Evolutionary conservation across 2,329 filamentous ascomycete genomes (phyloP).

Genomic region (Huntiella savannae): DNA sequence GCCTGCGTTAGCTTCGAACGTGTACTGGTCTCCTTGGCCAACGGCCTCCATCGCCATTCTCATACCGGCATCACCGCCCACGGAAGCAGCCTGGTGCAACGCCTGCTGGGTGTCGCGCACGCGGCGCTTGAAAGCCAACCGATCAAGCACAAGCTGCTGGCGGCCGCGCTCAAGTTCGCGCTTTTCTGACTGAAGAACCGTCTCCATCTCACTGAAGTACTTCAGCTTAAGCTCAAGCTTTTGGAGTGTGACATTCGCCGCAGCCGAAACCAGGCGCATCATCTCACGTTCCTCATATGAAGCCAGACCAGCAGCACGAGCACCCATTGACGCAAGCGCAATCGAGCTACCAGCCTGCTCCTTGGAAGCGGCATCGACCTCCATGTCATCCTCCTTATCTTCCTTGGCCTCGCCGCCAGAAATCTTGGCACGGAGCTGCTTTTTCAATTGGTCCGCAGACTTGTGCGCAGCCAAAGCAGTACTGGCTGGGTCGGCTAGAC

Average conservation of each 20-base stretch:
- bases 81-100: conserved; percentile 35
- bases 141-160: conserved; percentile 84
- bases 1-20: conserved; percentile 24
- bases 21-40: conserved; percentile 32
- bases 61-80: conserved; percentile 30
- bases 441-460: conserved; percentile 71
- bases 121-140: conserved; percentile 73
- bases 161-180: conserved; percentile 80
- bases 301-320: conserved; percentile 68
- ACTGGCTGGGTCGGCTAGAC: conserved; percentile 73
- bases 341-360: conserved; percentile 44
- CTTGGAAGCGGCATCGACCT: conserved; percentile 28
- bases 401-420: conserved; percentile 38
- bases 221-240: conserved; percentile 91
- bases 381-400: conserved; percentile 32
- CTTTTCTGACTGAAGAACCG: conserved; percentile 76
- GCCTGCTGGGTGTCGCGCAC: conserved; percentile 66
- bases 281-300: conserved; percentile 95
- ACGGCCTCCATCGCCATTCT: conserved; percentile 28
- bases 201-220: conserved; percentile 93
- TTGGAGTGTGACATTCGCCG: conserved; percentile 82
- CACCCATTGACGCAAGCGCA: conserved; percentile 69
- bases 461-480: conserved; percentile 80
- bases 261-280: conserved; percentile 77
- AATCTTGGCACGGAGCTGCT: conserved; percentile 58